Evolutionary conservation across 495 filamentous ascomycete species (phyloP).

Genomic region (Neurospora pannonica): DNA sequence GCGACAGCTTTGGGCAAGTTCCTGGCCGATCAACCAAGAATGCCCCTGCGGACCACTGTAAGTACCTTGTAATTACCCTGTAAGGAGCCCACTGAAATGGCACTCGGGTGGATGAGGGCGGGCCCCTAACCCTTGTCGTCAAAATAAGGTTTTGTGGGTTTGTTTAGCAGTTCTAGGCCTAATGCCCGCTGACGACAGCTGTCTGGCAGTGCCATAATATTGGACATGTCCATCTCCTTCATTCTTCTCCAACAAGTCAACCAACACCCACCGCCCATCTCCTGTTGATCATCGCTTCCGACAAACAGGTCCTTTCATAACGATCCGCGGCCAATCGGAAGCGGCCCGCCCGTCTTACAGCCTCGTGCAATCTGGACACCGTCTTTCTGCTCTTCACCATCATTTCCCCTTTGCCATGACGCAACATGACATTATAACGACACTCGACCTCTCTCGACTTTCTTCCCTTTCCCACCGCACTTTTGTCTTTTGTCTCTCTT

Average conservation of each 20-base stretch:
- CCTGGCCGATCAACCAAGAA: neutral
- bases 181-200: neutral
- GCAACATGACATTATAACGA: neutral
- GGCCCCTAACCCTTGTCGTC: neutral
- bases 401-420: neutral
- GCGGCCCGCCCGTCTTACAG: neutral
- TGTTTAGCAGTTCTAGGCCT: neutral
- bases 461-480: neutral
- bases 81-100: neutral
- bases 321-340: neutral
- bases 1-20: neutral
- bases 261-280: neutral
- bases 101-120: neutral
- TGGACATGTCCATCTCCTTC: neutral
- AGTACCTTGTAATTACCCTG: neutral
- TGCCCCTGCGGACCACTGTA: neutral
- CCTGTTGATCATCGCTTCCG: neutral
- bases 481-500: neutral
- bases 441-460: neutral
- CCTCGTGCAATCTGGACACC: neutral
- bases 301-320: neutral
- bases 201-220: neutral
- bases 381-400: neutral
- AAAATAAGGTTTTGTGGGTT: neutral
- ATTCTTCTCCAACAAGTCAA: neutral